These are phyloP conservation scores for Jatropha podagrica DNA, from an alignment of 441 rosid genomes.

Conservation along the genomic window DNA sequence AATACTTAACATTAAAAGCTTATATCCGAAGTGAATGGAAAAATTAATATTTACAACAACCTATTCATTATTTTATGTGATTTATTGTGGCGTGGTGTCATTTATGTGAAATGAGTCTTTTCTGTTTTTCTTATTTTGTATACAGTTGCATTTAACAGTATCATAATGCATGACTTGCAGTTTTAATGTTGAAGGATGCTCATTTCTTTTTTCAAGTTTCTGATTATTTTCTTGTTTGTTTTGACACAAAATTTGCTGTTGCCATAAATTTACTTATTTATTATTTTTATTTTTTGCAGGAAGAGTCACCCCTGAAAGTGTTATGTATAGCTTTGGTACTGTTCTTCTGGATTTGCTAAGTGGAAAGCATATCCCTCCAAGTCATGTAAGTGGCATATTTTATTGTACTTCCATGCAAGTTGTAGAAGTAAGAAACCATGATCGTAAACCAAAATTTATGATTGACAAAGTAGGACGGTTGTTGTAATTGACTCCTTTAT, in stretches of 20 bases:
- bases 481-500: background rate
- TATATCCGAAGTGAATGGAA: background rate
- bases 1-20: background rate
- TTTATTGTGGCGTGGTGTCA: background rate
- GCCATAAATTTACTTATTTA: background rate
- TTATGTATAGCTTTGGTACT: constrained; percentile 84
- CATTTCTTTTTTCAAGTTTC: background rate
- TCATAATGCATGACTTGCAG: background rate
- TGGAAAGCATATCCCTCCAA: constrained; percentile 92
- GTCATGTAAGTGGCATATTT: constrained; percentile 59
- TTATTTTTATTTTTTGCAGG: constrained; percentile 38
- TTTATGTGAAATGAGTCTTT: background rate
- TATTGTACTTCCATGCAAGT: background rate
- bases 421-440: constrained; percentile 3
- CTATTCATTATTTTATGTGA: background rate
- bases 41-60: background rate
- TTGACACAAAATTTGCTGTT: background rate
- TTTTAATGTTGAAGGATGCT: background rate
- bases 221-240: background rate
- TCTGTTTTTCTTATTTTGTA: background rate
- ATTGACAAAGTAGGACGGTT: constrained; percentile 6
- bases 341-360: constrained; percentile 83
- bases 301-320: constrained; percentile 82
- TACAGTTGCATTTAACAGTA: background rate
- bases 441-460: background rate